Conservation (phyloP, 2,329 filamentous ascomycete species). For the Graphiopsis chlorocephala region DNA sequence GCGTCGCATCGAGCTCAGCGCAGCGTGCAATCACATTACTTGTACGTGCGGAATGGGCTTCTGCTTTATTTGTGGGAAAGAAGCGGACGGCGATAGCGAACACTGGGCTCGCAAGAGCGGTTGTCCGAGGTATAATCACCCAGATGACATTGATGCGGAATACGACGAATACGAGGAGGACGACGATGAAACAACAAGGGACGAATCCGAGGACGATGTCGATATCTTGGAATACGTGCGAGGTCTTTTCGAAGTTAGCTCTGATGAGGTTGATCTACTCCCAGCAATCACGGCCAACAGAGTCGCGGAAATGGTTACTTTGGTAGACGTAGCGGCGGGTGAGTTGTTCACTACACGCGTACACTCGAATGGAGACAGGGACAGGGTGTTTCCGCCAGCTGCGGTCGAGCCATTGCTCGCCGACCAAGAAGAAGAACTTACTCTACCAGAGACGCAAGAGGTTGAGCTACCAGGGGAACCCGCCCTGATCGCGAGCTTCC, state of each 20-base stretch:
- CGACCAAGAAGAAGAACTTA: background rate
- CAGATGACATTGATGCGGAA: background rate
- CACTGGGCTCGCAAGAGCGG: slow-evolving; percentile 13
- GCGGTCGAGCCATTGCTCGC: background rate
- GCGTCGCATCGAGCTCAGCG: slow-evolving; percentile 10
- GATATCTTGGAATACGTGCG: slow-evolving; percentile 1
- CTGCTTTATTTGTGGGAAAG: slow-evolving; percentile 18
- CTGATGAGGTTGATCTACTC: background rate
- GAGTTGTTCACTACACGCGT: too few relatives aligned
- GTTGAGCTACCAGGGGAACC: too few relatives aligned
- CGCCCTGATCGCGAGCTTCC: too few relatives aligned
- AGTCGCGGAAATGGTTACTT: too few relatives aligned
- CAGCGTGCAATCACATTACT: slow-evolving; percentile 18
- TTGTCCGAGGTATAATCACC: slow-evolving; percentile 16
- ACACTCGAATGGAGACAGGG: too few relatives aligned
- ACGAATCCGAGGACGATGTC: background rate
- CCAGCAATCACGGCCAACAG: too few relatives aligned
- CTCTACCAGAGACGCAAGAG: too few relatives aligned
- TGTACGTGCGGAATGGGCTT: slow-evolving; percentile 17
- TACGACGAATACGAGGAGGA: background rate
- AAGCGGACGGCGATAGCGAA: slow-evolving; percentile 3
- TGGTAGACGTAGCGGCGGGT: too few relatives aligned
- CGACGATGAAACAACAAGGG: background rate
- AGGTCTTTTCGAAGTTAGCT: background rate
- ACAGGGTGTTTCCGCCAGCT: too few relatives aligned